Evolutionary conservation across 768 basidiomycete genomes (phyloP), one percentile per base, ranked within the genome.

Genomic region (Termitomyces sp.): DNA sequence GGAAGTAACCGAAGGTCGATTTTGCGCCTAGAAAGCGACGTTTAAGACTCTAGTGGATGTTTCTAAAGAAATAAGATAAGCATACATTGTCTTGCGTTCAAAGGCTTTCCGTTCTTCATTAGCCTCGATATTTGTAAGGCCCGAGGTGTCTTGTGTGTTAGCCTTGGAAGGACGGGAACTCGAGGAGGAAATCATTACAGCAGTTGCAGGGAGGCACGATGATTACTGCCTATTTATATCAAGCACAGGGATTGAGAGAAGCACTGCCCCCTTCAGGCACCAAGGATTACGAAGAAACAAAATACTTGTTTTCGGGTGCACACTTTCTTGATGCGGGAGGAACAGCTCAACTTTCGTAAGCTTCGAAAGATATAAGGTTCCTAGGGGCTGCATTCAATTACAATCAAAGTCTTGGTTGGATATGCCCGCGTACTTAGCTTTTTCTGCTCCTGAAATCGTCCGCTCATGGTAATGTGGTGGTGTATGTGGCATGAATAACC

Each of bases 1-100:
- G 73, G 74, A n/a, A 75, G 62, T 60, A 74, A 64, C 26, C 73
- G 67, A 59, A 69, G 64, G 49, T 75, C 73, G 45, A 75, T 61
- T 31, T 55, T 63, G 34, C 70, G 69, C 59, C 74, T 75, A 18
- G 10, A 39, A 37, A 26, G 18, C 34, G 18, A 34, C 33, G 26
- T 34, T 47, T 24, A 4, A 53, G 20, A 2, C 22, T 42, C 37
- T 41, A 52, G 62, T 61, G 29, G 50, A 51, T 16, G 39, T 28
- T 42, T 47, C 22, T 29, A 5, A 10, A 46, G 13, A n/a, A 16
- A 12, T 22, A 31, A 5, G 5, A 44, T 10, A 3, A 54, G 55
- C 60, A n/a, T 50, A 67, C 66, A 67, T 54, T 18, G 57, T 65
- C 36, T 45, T 57, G 26, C 58, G 60, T 51, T 65, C 66, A 24